Evolutionary conservation across 345 rosid species (phyloP).

Genomic region (Citrus sp.): DNA sequence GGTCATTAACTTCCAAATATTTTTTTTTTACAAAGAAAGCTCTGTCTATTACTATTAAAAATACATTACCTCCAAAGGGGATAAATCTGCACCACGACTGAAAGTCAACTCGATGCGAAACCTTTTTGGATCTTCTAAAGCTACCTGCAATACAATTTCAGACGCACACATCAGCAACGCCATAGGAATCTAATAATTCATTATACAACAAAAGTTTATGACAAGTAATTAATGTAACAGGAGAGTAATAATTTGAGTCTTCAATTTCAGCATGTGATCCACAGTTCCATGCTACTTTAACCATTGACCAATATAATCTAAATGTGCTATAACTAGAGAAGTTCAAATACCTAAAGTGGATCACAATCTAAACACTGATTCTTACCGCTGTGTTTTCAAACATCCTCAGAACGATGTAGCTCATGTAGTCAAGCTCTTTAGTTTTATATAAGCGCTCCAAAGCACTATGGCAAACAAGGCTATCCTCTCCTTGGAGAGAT

Average conservation of each 20-base stretch:
- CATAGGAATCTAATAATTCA: not conserved
- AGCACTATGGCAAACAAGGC: slow-evolving; percentile 72
- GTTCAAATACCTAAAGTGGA: not conserved
- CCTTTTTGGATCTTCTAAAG: slow-evolving; percentile 84
- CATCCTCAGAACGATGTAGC: slow-evolving; percentile 86
- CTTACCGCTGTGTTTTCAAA: slow-evolving; percentile 89
- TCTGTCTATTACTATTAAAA: not conserved
- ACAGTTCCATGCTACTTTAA: not conserved
- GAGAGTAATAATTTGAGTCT: not conserved
- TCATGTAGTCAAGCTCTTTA: slow-evolving; percentile 99
- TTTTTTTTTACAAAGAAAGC: not conserved
- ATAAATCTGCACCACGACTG: slow-evolving; percentile 97
- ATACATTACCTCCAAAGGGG: slow-evolving; percentile 78
- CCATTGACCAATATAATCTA: not conserved
- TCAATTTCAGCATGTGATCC: not conserved
- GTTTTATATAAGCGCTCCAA: slow-evolving; percentile 81
- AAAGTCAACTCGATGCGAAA: slow-evolving; percentile 86
- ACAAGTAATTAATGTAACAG: not conserved
- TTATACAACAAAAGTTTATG: not conserved
- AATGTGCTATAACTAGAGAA: not conserved
- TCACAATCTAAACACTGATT: not conserved
- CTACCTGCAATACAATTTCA: slow-evolving; percentile 42
- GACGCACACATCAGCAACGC: not conserved
- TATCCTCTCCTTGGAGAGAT: slow-evolving; percentile 90
- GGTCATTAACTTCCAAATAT: not conserved